These are phyloP conservation scores for Komagataella phaffii DNA, from an alignment of 805 yeast genomes.

Conservation along the genomic window DNA sequence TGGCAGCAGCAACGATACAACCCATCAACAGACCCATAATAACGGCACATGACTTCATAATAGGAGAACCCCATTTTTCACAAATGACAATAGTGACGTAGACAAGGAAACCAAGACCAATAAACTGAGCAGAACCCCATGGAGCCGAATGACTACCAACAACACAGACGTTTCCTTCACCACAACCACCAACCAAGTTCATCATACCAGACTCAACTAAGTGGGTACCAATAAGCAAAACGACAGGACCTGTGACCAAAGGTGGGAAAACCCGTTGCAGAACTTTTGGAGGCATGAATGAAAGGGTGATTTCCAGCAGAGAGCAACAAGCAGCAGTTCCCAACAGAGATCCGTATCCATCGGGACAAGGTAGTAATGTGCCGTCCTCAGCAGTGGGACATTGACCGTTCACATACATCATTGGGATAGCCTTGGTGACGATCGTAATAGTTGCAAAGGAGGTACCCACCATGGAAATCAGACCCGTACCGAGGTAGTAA, in stretches of 20 bases:
- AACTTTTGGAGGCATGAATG: conserved; percentile 64
- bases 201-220: conserved; percentile 61
- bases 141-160: conserved; percentile 19
- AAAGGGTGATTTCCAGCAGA: conserved; percentile 53
- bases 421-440: conserved; percentile 60
- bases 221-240: conserved; percentile 64
- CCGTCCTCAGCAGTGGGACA: conserved; percentile 61
- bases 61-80: conserved; percentile 87
- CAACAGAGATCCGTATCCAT: conserved; percentile 78
- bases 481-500: conserved; percentile 77
- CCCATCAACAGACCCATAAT: conserved; percentile 76
- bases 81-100: conserved; percentile 58
- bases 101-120: conserved; percentile 82
- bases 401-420: conserved; percentile 62
- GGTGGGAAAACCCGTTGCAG: conserved; percentile 77
- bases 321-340: conserved; percentile 77
- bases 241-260: conserved; percentile 88
- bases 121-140: conserved; percentile 81
- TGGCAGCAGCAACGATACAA: conserved; percentile 85
- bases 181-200: conserved; percentile 85
- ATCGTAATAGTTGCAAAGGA: conserved; percentile 82
- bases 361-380: conserved; percentile 63
- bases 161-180: conserved; percentile 10
- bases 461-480: conserved; percentile 83
- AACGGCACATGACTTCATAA: conserved; percentile 90